A percentile compares a stretch with the other conserved stretches of the same genome.
Conservation (phyloP, 2,329 filamentous ascomycete genomes). For the Phialemoniopsis sp. region DNA sequence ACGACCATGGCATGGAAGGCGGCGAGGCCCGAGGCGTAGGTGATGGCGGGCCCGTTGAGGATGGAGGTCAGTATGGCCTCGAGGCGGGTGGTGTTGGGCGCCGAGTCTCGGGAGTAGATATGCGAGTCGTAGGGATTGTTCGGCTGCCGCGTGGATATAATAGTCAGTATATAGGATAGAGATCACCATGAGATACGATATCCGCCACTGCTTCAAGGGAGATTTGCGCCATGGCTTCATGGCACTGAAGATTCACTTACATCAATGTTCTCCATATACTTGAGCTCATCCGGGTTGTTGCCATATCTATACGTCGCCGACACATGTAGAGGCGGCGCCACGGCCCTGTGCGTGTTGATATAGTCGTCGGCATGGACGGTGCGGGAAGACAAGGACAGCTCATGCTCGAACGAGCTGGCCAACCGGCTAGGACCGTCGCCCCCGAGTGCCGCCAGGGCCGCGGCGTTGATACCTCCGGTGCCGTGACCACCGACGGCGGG, state of each 20-base stretch:
- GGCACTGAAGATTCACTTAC: constrained; percentile 48
- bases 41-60: constrained; percentile 64
- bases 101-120: constrained; percentile 78
- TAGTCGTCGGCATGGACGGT: constrained; percentile 81
- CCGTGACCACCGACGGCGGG: too few species aligned
- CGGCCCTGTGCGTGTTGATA: constrained; percentile 69
- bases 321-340: constrained; percentile 85
- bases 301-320: constrained; percentile 88
- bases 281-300: constrained; percentile 63
- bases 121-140: constrained; percentile 55
- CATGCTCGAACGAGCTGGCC: constrained; percentile 22
- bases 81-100: constrained; percentile 78
- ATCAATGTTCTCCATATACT: constrained; percentile 44
- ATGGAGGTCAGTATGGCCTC: constrained; percentile 77
- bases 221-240: too few species aligned
- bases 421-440: constrained; percentile 16
- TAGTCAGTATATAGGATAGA: too few species aligned
- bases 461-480: background rate
- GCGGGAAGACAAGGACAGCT: constrained; percentile 60
- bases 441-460: background rate
- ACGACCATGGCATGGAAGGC: constrained; percentile 86
- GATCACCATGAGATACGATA: too few species aligned
- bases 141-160: constrained; percentile 29
- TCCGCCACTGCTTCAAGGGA: too few species aligned
- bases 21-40: constrained; percentile 80